These are phyloP conservation scores for Coniferiporia weirii DNA, from an alignment of 1,284 basidiomycete genomes.

Conservation along the genomic window DNA sequence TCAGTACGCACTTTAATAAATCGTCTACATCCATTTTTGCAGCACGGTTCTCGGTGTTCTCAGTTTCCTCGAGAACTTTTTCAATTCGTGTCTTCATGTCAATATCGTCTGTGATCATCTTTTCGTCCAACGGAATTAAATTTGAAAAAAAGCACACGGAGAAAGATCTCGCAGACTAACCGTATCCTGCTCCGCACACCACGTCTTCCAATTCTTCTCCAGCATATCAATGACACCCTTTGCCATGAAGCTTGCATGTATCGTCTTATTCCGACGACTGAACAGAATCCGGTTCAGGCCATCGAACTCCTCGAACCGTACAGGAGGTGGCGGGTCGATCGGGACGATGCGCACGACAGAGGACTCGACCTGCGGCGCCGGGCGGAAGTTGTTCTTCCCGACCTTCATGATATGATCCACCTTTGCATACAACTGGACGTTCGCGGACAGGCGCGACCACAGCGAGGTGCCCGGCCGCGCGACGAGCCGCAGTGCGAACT, in stretches of 20 bases:
- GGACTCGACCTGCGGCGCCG: conserved; percentile 92
- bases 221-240: conserved; percentile 94
- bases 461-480: conserved; percentile 81
- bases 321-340: conserved; percentile 90
- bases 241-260: conserved; percentile 85
- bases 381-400: conserved; percentile 93
- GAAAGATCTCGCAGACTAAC: conserved; percentile 31
- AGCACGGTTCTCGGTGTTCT: conserved; percentile 65
- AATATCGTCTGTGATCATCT: conserved; percentile 72
- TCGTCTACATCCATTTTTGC: conserved; percentile 86
- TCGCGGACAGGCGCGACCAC: conserved; percentile 95
- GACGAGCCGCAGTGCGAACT: conserved; percentile 91
- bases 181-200: conserved; percentile 79
- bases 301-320: conserved; percentile 97
- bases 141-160: conserved; percentile 18
- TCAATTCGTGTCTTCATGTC: conserved; percentile 76
- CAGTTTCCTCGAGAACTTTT: conserved; percentile 64
- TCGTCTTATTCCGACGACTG: conserved; percentile 84
- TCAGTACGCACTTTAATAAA: conserved; percentile 57
- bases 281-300: conserved; percentile 91
- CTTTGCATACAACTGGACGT: conserved; percentile 94
- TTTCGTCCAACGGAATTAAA: conserved; percentile 7
- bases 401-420: conserved; percentile 98
- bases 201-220: conserved; percentile 93
- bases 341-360: conserved; percentile 91